Evolutionary conservation across 2,329 filamentous ascomycete species (phyloP).

Genomic region (Colletotrichum sublineola): DNA sequence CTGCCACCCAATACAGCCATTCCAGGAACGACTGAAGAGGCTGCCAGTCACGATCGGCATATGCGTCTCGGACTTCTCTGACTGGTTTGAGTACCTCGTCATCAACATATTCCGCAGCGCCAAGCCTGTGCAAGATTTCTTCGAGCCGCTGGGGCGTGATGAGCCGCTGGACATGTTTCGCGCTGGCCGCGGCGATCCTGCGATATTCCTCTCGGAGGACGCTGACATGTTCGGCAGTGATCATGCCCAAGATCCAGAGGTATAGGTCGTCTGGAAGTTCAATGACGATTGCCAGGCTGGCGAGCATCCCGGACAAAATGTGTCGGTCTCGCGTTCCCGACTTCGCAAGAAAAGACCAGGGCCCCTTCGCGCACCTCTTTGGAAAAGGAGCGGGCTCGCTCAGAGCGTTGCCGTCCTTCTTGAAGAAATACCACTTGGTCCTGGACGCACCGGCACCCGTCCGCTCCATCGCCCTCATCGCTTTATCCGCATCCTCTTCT

Average conservation of each 20-base stretch:
- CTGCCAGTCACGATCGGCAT: conserved; percentile 60
- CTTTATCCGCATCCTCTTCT: conserved; percentile 59
- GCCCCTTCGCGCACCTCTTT: conserved; percentile 52
- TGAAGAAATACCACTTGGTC: conserved; percentile 66
- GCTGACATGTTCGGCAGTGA: conserved; percentile 67
- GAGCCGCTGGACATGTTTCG: conserved; percentile 58
- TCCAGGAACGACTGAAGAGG: conserved; percentile 58
- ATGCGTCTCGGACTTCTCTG: conserved; percentile 48
- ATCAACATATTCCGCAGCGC: conserved; percentile 64
- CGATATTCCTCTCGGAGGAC: conserved; percentile 73
- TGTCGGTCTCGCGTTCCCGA: conserved; percentile 67
- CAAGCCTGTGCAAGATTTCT: conserved; percentile 69
- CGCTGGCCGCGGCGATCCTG: conserved; percentile 63
- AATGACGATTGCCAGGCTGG: conserved; percentile 57
- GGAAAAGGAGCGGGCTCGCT: conserved; percentile 53
- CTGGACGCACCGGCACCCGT: conserved; percentile 55
- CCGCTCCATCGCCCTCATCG: conserved; percentile 64
- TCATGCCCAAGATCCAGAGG: conserved; percentile 74
- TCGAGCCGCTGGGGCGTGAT: conserved; percentile 62
- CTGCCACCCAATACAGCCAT: conserved; percentile 56
- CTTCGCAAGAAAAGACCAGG: conserved; percentile 64
- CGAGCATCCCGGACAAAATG: conserved; percentile 73
- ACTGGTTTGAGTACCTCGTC: conserved; percentile 46
- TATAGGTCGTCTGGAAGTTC: conserved; percentile 74
- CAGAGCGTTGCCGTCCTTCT: conserved; percentile 48